These are phyloP conservation scores for Dioszegia aurantiaca DNA, from an alignment of 768 basidiomycete species.

Conservation along the genomic window DNA sequence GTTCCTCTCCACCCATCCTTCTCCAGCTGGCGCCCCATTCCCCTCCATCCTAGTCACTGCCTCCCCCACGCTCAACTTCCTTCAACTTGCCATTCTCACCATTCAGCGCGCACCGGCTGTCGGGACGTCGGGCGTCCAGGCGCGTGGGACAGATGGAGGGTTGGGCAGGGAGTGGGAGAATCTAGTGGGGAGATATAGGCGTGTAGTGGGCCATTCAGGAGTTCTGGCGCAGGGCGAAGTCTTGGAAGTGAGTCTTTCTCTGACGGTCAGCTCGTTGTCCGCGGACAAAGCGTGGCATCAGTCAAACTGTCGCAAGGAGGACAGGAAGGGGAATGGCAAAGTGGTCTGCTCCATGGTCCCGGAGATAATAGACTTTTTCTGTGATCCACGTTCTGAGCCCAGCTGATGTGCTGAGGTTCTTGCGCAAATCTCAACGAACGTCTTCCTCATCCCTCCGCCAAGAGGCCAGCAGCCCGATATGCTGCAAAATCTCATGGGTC, in stretches of 20 bases:
- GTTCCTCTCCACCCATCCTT: conserved; percentile 32
- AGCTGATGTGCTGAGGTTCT: conserved; percentile 25
- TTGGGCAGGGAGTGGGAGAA: conserved; percentile 64
- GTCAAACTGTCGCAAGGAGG: no score
- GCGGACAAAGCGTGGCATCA: no score
- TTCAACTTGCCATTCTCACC: conserved; percentile 81
- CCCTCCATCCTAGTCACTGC: conserved; percentile 69
- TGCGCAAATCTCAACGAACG: conserved; percentile 55
- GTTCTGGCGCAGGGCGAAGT: conserved; percentile 40
- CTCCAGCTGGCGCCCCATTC: conserved; percentile 15
- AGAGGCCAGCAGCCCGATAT: conserved; percentile 65
- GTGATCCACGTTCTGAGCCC: no score
- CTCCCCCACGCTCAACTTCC: conserved; percentile 77
- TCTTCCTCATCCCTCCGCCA: conserved; percentile 83
- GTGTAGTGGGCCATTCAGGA: conserved; percentile 67
- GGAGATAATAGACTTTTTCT: no score
- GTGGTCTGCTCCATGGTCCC: no score
- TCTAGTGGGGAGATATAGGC: conserved; percentile 78
- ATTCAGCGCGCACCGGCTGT: conserved; percentile 65
- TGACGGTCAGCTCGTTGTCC: no score
- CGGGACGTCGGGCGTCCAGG: conserved; percentile 69
- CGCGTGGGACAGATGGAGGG: conserved; percentile 68
- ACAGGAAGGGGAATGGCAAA: no score
- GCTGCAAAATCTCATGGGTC: conserved; percentile 80
- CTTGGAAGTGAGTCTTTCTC: conserved; percentile 42